Evolutionary conservation across 2,329 filamentous ascomycete species (phyloP).

Genomic region (Whalleya microplaca): DNA sequence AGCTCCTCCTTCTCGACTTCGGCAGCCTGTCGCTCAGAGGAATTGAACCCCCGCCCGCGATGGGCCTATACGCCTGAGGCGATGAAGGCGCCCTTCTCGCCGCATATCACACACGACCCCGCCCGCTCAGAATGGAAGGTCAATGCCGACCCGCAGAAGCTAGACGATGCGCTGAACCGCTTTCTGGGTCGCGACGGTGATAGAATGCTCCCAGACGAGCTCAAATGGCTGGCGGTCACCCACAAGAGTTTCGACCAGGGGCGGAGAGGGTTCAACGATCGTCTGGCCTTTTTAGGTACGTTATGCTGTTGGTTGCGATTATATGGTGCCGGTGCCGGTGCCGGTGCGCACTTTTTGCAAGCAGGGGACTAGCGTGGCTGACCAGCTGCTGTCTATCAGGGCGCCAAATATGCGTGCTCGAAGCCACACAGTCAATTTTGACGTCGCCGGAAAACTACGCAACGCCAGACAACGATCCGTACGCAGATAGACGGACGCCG

Average conservation of each 20-base stretch:
- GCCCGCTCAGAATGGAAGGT: slow-evolving; percentile 62
- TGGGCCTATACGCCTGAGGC: slow-evolving; percentile 72
- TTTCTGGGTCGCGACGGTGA: slow-evolving; percentile 76
- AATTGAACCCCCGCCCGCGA: slow-evolving; percentile 51
- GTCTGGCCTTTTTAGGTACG: slow-evolving; percentile 84
- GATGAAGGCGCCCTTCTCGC: slow-evolving; percentile 72
- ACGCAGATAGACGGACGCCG: slow-evolving; percentile 62
- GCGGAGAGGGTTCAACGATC: slow-evolving; percentile 90
- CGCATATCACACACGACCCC: slow-evolving; percentile 59
- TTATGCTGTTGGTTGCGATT: neutral
- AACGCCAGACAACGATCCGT: slow-evolving; percentile 39
- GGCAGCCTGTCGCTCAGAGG: slow-evolving; percentile 13
- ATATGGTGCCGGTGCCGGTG: neutral
- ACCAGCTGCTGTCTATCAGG: slow-evolving; percentile 20
- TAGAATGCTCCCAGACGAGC: slow-evolving; percentile 79
- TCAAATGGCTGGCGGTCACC: slow-evolving; percentile 96
- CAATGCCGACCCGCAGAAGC: slow-evolving; percentile 73
- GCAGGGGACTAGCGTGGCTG: neutral
- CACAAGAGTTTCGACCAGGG: slow-evolving; percentile 99
- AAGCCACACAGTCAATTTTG: slow-evolving; percentile 63
- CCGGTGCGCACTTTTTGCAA: neutral
- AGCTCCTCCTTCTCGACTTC: slow-evolving; percentile 34
- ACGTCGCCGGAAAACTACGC: slow-evolving; percentile 46
- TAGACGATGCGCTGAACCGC: slow-evolving; percentile 78
- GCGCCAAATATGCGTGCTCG: slow-evolving; percentile 34